Evolutionary conservation across 768 basidiomycete genomes (phyloP).

Genomic region (Pisolithus albus): DNA sequence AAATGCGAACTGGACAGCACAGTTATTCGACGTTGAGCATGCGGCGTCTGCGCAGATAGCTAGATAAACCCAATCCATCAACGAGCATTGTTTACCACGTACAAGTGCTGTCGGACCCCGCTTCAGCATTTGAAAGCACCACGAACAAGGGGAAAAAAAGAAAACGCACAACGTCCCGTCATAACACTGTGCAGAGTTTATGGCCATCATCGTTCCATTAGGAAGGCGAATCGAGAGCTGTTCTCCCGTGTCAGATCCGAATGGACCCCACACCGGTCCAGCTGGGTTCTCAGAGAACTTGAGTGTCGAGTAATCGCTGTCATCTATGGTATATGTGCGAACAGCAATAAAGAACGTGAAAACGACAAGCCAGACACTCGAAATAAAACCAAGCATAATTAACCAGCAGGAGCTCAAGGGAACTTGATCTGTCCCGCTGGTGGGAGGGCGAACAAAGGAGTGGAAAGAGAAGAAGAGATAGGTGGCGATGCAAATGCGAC

Average conservation of each 20-base stretch:
- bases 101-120: constrained; percentile 17
- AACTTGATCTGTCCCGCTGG: neutral
- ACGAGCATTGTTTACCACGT: neutral
- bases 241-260: constrained; percentile 16
- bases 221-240: constrained; percentile 16
- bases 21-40: constrained; percentile 17
- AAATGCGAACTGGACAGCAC: constrained; percentile 20
- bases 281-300: constrained; percentile 22
- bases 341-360: constrained; percentile 4
- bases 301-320: constrained; percentile 20
- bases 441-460: neutral
- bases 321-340: constrained; percentile 21
- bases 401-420: neutral
- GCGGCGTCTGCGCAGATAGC: constrained; percentile 15
- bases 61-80: neutral
- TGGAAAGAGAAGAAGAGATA: neutral
- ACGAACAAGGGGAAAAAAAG: too few species aligned
- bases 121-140: neutral
- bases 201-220: constrained; percentile 19
- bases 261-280: constrained; percentile 22
- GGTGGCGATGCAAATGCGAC: too few species aligned
- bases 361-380: constrained; percentile 1
- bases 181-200: constrained; percentile 18
- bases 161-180: constrained; percentile 20
- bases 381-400: constrained; percentile 7